Evolutionary conservation across 148 eudicot genomes (phyloP).

Genomic region (Fagopyrum homotropicum): DNA sequence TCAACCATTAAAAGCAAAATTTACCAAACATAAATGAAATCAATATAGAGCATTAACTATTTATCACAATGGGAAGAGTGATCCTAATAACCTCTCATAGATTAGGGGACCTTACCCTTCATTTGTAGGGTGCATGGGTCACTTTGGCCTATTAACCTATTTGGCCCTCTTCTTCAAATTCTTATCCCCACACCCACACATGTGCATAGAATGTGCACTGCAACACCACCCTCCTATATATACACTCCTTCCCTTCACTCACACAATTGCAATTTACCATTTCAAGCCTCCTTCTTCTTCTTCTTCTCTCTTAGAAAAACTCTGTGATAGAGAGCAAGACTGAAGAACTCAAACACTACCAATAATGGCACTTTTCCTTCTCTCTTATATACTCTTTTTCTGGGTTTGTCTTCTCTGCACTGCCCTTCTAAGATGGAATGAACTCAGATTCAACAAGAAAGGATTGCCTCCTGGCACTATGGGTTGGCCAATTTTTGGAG

Average conservation of each 20-base stretch:
- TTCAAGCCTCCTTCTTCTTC: background rate
- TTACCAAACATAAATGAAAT: background rate
- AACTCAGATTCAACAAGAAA: slow-evolving; percentile 63
- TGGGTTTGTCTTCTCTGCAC: slow-evolving; percentile 29
- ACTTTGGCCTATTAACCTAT: slow-evolving; percentile 1
- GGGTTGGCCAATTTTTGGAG: slow-evolving; percentile 99
- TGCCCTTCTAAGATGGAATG: slow-evolving; percentile 85
- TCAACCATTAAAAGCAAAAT: too few relatives aligned
- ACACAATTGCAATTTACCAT: slow-evolving; percentile 6
- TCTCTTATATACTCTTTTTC: slow-evolving; percentile 24
- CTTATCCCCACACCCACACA: slow-evolving; percentile 14
- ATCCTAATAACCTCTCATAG: background rate
- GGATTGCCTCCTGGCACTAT: slow-evolving; percentile 94
- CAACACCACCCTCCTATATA: slow-evolving; percentile 1
- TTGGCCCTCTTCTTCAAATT: background rate
- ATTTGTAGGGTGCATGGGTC: background rate
- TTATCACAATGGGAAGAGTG: background rate
- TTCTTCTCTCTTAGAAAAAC: background rate
- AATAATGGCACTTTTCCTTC: slow-evolving; percentile 52
- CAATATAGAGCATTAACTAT: background rate
- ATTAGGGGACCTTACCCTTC: background rate
- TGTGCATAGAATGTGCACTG: slow-evolving; percentile 11
- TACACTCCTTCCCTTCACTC: slow-evolving; percentile 6
- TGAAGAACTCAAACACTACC: slow-evolving; percentile 6
- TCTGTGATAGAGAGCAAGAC: background rate